phyloP scores from a whole-genome alignment of 306 rosid genomes.

The Pterocarpus santalinus region DNA sequence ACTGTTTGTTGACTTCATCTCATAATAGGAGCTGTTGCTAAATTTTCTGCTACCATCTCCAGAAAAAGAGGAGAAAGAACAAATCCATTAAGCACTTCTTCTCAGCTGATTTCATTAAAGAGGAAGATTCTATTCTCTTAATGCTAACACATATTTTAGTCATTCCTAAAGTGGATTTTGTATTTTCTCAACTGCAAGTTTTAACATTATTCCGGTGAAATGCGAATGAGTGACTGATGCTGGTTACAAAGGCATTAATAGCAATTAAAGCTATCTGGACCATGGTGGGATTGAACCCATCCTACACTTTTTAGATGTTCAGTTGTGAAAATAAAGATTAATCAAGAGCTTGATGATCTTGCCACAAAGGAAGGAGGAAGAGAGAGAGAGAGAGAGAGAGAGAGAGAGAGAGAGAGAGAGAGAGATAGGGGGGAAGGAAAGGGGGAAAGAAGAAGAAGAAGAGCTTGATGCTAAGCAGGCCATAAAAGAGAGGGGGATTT shows the following conservation, averaged over 20 bases:
- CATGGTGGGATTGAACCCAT: slow-evolving; percentile 19
- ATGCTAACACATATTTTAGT: background rate
- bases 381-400: too few relatives aligned
- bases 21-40: background rate
- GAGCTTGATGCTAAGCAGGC: slow-evolving; percentile 26
- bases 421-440: too few relatives aligned
- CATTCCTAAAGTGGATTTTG: slow-evolving; percentile 4
- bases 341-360: background rate
- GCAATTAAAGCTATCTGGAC: slow-evolving; percentile 4
- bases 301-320: background rate
- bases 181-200: slow-evolving; percentile 10
- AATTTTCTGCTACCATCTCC: slow-evolving; percentile 10
- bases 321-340: slow-evolving; percentile 15
- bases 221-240: slow-evolving; percentile 34
- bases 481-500: slow-evolving; percentile 23
- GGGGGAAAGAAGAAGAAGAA: too few relatives aligned
- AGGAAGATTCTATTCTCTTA: slow-evolving; percentile 25
- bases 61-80: slow-evolving; percentile 20
- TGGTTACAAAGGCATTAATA: slow-evolving; percentile 32
- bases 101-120: slow-evolving; percentile 35
- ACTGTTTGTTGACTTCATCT: background rate
- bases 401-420: too few relatives aligned
- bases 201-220: slow-evolving; percentile 27
- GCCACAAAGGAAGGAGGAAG: too few relatives aligned
- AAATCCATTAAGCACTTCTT: background rate